Conservation (phyloP, 306 rosid genomes). For the Vicia villosa region DNA sequence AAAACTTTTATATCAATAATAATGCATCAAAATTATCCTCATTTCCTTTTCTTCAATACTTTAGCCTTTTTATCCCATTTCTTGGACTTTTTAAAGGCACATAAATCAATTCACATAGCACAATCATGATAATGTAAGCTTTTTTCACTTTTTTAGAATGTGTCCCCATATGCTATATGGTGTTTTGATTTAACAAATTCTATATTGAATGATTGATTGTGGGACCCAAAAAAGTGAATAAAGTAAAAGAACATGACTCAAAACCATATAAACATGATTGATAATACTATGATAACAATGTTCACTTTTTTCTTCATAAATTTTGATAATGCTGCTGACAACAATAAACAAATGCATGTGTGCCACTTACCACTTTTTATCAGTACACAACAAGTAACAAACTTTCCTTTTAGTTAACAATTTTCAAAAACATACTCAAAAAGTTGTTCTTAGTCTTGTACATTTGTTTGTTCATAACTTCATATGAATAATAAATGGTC, state of each 20-base stretch:
- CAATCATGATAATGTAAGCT: constrained; percentile 26
- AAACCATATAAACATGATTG: constrained; percentile 15
- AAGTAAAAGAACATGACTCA: not conserved
- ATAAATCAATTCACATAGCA: constrained; percentile 19
- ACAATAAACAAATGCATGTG: constrained; percentile 33
- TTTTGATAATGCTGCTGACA: constrained; percentile 29
- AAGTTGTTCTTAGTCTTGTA: constrained; percentile 18
- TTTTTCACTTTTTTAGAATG: constrained; percentile 37
- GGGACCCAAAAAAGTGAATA: constrained; percentile 21
- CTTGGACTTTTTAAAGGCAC: not conserved
- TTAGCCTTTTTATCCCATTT: constrained; percentile 1
- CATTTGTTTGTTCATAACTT: not conserved
- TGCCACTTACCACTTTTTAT: constrained; percentile 32
- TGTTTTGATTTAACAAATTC: constrained; percentile 9
- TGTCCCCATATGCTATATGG: constrained; percentile 20
- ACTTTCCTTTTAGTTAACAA: constrained; percentile 20
- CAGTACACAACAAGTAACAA: constrained; percentile 21
- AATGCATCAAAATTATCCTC: too few species aligned
- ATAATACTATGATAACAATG: not conserved
- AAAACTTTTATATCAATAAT: too few species aligned
- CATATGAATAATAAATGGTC: constrained; percentile 4
- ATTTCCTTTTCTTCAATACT: not conserved
- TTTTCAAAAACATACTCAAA: too few species aligned
- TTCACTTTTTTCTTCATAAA: constrained; percentile 38
- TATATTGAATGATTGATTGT: constrained; percentile 35